These are phyloP conservation scores for Hippophae gyantsensis DNA, from an alignment of 306 rosid species.

Conservation along the genomic window DNA sequence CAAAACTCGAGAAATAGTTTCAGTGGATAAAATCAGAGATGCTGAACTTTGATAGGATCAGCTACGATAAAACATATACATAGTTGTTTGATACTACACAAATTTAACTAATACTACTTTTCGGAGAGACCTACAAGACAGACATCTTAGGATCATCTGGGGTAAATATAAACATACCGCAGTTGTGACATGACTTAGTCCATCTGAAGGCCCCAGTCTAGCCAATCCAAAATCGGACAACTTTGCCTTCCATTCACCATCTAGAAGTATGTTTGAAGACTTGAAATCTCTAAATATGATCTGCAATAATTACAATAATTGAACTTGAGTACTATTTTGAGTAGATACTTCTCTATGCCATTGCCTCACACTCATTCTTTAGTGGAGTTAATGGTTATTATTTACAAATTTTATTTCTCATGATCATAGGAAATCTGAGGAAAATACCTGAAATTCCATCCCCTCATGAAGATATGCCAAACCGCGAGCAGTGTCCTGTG, in stretches of 20 bases:
- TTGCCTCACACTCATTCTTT: background rate
- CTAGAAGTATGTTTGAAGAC: constrained; percentile 52
- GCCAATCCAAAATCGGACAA: constrained; percentile 54
- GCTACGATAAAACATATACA: no score
- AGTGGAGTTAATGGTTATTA: background rate
- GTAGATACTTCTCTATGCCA: background rate
- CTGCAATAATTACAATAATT: constrained; percentile 16
- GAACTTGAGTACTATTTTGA: background rate
- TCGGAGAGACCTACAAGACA: background rate
- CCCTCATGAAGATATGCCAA: constrained; percentile 64
- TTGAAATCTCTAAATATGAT: constrained; percentile 57
- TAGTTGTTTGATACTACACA: background rate
- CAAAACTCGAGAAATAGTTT: no score
- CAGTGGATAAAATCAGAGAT: no score
- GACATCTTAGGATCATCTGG: background rate
- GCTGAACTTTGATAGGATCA: background rate
- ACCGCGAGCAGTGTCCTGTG: constrained; percentile 55
- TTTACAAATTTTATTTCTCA: background rate
- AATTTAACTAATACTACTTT: background rate
- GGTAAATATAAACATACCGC: constrained; percentile 27
- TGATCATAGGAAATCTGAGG: background rate
- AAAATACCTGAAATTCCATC: constrained; percentile 58
- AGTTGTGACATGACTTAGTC: constrained; percentile 43
- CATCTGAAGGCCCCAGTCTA: constrained; percentile 50
- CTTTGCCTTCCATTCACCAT: constrained; percentile 48